Conservation (phyloP, 108 stramenopile genomes). For the Cyclotella sp. region DNA sequence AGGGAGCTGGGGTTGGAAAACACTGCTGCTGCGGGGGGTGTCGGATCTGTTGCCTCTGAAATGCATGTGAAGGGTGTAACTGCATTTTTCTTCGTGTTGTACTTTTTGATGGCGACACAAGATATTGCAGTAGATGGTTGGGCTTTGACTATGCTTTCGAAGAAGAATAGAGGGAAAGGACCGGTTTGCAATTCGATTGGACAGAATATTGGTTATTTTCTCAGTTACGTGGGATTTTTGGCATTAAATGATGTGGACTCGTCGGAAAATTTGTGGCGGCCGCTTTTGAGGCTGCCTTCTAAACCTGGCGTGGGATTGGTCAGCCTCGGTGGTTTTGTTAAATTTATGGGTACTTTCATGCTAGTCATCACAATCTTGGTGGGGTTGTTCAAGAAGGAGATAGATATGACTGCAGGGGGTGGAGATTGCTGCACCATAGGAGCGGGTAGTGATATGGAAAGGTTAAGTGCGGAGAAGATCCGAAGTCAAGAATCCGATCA, state of each 20-base stretch:
- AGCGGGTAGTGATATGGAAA: constrained; percentile 36
- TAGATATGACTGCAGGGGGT: constrained; percentile 40
- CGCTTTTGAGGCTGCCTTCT: constrained; percentile 65
- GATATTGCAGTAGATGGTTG: constrained; percentile 99
- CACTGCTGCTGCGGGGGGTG: constrained; percentile 2
- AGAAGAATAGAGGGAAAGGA: constrained; percentile 93
- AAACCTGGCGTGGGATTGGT: constrained; percentile 76
- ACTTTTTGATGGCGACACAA: constrained; percentile 99
- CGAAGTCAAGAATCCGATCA: constrained; percentile 29
- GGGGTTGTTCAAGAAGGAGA: constrained; percentile 91
- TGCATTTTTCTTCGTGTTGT: constrained; percentile 92
- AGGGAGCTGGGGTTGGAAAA: constrained; percentile 68
- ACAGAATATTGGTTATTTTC: constrained; percentile 96
- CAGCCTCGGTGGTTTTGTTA: constrained; percentile 88
- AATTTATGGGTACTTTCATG: constrained; percentile 95
- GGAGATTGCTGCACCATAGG: constrained; percentile 10
- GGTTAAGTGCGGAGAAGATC: constrained; percentile 35
- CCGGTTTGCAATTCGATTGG: constrained; percentile 97
- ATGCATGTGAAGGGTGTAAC: constrained; percentile 89
- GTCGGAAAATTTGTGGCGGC: constrained; percentile 84
- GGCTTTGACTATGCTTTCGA: constrained; percentile 98
- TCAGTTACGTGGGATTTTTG: constrained; percentile 96
- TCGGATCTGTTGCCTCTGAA: not conserved
- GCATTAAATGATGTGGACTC: constrained; percentile 94
- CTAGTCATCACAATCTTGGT: constrained; percentile 88